phyloP scores from a whole-genome alignment of 2,329 filamentous ascomycete genomes.

The Penicillium hordei region DNA sequence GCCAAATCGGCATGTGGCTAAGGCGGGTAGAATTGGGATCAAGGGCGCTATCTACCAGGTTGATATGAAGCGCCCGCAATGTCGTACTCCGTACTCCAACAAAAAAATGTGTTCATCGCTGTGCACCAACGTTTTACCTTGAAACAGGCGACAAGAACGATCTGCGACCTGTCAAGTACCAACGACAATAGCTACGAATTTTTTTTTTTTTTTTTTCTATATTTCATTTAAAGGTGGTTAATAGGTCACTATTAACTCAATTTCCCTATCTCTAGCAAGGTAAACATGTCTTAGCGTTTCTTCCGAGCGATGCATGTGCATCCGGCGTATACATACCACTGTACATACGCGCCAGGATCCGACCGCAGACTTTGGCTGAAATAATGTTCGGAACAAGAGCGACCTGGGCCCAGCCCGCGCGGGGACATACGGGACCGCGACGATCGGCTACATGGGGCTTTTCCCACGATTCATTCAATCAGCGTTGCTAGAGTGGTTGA shows the following conservation, averaged over 20 bases:
- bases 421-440: neutral
- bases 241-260: neutral
- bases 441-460: neutral
- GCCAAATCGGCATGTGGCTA: neutral
- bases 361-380: neutral
- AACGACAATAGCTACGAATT: neutral
- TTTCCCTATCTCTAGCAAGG: neutral
- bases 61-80: neutral
- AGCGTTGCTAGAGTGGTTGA: neutral
- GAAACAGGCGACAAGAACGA: neutral
- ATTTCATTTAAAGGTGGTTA: neutral
- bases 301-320: neutral
- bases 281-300: neutral
- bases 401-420: neutral
- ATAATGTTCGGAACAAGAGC: neutral
- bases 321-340: neutral
- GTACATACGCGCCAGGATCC: neutral
- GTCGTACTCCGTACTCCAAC: neutral
- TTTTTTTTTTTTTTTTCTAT: neutral
- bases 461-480: neutral
- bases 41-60: neutral
- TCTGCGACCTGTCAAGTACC: neutral
- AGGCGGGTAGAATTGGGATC: neutral
- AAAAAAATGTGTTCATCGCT: neutral
- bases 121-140: neutral